Evolutionary conservation across 2,329 filamentous ascomycete species (phyloP), one percentile per base, ranked within the genome.

Genomic region (Botrytis byssoidea): DNA sequence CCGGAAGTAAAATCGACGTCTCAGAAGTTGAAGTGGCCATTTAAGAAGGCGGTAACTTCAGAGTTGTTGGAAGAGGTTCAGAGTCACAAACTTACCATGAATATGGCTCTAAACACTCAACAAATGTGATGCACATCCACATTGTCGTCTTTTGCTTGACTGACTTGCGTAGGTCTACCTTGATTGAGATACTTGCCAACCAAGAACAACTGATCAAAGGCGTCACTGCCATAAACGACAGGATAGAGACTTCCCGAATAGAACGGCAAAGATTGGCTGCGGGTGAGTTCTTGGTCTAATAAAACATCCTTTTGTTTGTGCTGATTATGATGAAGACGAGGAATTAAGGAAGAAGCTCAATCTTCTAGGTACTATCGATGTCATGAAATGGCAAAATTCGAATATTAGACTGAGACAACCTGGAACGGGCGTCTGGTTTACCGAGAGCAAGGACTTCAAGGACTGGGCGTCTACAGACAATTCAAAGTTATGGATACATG

Each of bases 381-480:
- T 71, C n/a, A 57, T 51, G 32, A 59, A 70, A 48, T 74, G 73
- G 64, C 72, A 76, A 48, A 44, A 74, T 55, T 70, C 74, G 0
- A 73, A 73, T 16, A 66, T 74, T 64, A 51, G 65, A 9, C 68
- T 76, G 59, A 66, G 75, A 57, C 72, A 78, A 66, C 74, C 73
- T 1, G 74, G 74, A 16, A 78, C 76, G 25, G 76, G 75, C 10
- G 61, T 76, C 20, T 78, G 76, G 77, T 73, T 78, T 4, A 78
- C 72, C 5, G 70, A 78, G 18, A 72, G 77, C 7, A 16, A 29
- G 16, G 71, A 76, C 18, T 77, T 78, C 55, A 51, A 70, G 51
- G 32, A 44, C 0, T 78, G 77, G 77, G 2, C 48, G 1, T 70
- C 48, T 16, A 42, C 29, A 25, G 44, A 71, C 37, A 42, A 67